Evolutionary conservation across 495 filamentous ascomycete species (phyloP), one percentile per base, ranked within the genome.

Genomic region (Neurospora sp.): DNA sequence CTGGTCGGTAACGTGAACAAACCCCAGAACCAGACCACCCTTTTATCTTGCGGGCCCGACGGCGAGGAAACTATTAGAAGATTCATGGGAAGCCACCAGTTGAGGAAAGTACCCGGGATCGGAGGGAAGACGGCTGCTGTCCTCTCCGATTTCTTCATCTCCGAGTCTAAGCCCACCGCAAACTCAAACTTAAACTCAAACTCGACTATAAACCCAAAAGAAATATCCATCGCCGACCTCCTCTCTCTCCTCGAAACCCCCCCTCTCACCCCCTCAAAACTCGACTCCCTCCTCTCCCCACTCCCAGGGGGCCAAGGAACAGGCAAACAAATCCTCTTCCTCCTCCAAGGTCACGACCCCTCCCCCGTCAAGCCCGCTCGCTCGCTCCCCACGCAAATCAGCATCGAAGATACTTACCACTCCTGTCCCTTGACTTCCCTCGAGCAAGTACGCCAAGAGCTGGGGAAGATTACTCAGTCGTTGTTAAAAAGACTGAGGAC

Each of bases 341-440:
- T 91, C 2, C 80, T 92, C 9, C 86, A 92, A 77, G 91, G 89
- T 46, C 80, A 88, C 18, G 91, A 92, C 77, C 77, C 85, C 71
- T 83, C 87, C 9, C 89, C 91, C 53, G 93, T 98, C 20, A 85
- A 87, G 22, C 86, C 89, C 74, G 91, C 90, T 2, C 87, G 89
- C 75, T 89, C 88, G 46, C 80, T 97, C 16, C 95, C 95, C 1
- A 89, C 89, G 14, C 94, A 97, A 79, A 97, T 98, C 79, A 94
- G 92, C 80, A 96, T 98, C 73, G 95, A 98, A 78, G 93, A 98
- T 79, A 93, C 92, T 6, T 98, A 96, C 78, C 74, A 75, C 3
- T 31, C 27, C 9, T 3, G 27, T 1, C 87, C 88, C 1, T 83
- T 97, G 1, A 86, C 90, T 74, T 88, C 84, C 0, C 74, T 91